These are phyloP conservation scores for Boehmeria nivea DNA, from an alignment of 306 rosid species.

Conservation along the genomic window DNA sequence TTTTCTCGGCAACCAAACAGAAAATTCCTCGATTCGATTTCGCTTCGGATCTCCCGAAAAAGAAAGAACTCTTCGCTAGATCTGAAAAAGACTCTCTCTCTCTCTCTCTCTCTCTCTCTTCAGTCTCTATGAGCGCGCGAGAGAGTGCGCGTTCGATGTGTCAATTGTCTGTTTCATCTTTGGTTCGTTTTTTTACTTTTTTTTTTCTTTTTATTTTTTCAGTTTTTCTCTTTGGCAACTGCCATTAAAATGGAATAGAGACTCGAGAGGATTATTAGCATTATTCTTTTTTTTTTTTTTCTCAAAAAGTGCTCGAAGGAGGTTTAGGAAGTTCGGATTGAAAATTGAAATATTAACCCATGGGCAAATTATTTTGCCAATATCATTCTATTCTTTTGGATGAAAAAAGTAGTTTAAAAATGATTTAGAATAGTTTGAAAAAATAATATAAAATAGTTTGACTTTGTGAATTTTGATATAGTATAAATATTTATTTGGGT, in stretches of 20 bases:
- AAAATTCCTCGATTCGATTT: conserved; percentile 20
- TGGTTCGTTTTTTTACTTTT: conserved; percentile 4
- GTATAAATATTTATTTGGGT: too few relatives aligned
- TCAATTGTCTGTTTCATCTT: conserved; percentile 18
- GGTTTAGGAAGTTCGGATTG: too few relatives aligned
- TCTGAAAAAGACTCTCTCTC: conserved; percentile 37
- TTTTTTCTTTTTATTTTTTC: neutral
- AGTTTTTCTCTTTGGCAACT: conserved; percentile 31
- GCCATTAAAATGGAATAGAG: conserved; percentile 38
- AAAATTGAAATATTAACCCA: too few relatives aligned
- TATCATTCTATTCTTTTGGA: too few relatives aligned
- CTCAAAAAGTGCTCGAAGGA: neutral
- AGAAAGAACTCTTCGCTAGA: conserved; percentile 8
- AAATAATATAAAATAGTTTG: too few relatives aligned
- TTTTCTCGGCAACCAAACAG: conserved; percentile 51
- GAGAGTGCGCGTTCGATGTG: conserved; percentile 23
- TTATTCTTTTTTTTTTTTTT: neutral
- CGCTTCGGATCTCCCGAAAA: conserved; percentile 17
- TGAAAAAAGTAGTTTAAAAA: too few relatives aligned
- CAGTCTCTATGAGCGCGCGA: conserved; percentile 5
- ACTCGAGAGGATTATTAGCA: too few relatives aligned
- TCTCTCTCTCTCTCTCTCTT: neutral
- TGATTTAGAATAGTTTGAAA: too few relatives aligned
- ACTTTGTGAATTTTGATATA: too few relatives aligned
- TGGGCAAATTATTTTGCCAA: too few relatives aligned